Evolutionary conservation across 495 filamentous ascomycete species (phyloP), one percentile per base, ranked within the genome.

Genomic region (Podospora pseudoanserina): DNA sequence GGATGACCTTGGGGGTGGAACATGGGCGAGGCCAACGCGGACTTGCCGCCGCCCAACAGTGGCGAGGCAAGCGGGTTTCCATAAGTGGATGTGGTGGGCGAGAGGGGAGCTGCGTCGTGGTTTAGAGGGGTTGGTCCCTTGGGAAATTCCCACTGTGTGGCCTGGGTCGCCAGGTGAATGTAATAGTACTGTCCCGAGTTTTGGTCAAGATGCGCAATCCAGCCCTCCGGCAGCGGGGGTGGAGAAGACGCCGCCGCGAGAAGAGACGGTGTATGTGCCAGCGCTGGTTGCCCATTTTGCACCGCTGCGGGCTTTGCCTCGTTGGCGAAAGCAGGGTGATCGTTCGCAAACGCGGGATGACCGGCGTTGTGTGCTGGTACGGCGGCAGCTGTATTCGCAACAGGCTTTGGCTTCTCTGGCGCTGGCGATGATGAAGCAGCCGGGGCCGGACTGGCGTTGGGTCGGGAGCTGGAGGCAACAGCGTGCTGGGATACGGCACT

Each of bases 111-210:
- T 34, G 90, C 82, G 62, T 92, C 91, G 67, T 96, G 84, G 73
- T 91, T 90, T 67, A 96, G 77, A 5, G 93, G 92, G 5, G 91
- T 94, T 5, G 93, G 92, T 0, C 91, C 92, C 79, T 97, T 96
- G 23, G 95, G 95, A 73, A 97, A 97, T 71, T 99, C 95, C 95
- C 95, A 99, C 76, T 99, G 95, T 15, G 95, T 99, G 3, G 93
- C 92, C 74, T 97, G 95, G 0, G 95, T 94, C 11, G 95, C 90
- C 19, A 99, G 85, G 76, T 99, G 96, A 70, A 99, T 99, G 75
- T 99, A 99, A 75, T 99, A 99, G 76, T 98, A 99, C 74, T 97
- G 95, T 6, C 96, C 95, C 4, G 93, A 97, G 74, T 89, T 97
- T 55, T 91, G 90, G 75, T 99, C 95, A 6, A 98, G 84, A 74